Evolutionary conservation across 1,284 basidiomycete genomes (phyloP), one percentile per base, ranked within the genome.

Genomic region (Peniophora sp.): DNA sequence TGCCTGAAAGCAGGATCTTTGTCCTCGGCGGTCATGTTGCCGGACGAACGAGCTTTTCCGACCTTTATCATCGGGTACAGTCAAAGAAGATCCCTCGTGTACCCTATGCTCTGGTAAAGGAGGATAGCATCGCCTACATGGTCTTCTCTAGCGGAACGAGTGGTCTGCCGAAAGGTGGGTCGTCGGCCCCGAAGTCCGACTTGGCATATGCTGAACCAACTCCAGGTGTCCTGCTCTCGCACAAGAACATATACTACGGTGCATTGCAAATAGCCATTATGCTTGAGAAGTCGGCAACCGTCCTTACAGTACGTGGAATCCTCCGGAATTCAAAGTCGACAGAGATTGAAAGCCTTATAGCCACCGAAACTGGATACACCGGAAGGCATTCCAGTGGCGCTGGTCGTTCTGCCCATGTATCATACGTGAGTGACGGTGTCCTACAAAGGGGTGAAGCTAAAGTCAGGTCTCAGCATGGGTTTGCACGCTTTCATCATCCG

Each of bases 351-450:
- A 5, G 37, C 8, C 35, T 55, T 46, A 37, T 51, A 81, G 77
- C 70, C 70, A 12, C 65, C 67, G 35, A 62, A 60, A 3, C 67
- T 67, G 15, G 57, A 64, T 3, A 71, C 69, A 2, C 71, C 73
- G 1, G 69, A 68, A 50, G 69, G 71, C 15, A 63, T 74, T 2
- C 74, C 76, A 1, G 62, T 81, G 3, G 54, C 56, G 3, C 70
- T 89, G 24, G 78, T 70, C 0, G 79, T 81, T 56, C 64, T 89
- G 1, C 87, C 88, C 0, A n/a, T 45, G 18, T 45, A 45, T 24
- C 43, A 45, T n/a, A 45, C 20, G 43, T 24, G 22, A 18, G 43
- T 24, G 8, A 8, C 6, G 8, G 43, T 45, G 9, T 10, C 43
- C 22, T 45, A 3, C 20, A 8, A 24, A 9, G 6, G 20, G 17